Conservation (phyloP, 371 early-diverging fungal genomes). For the Dinochytrium kinnereticum region DNA sequence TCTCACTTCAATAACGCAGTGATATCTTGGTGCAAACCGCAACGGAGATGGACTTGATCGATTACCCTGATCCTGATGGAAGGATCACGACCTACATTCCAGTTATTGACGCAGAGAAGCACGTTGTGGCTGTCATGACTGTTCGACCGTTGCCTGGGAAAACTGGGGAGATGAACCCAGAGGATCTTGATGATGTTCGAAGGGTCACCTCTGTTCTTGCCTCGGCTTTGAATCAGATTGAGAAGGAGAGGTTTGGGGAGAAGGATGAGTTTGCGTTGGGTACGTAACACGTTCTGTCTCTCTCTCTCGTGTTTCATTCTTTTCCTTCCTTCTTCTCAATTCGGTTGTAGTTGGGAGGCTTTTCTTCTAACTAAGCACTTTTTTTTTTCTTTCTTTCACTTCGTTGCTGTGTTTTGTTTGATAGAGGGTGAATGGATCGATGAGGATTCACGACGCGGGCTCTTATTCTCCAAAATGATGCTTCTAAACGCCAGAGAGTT, state of each 20-base stretch:
- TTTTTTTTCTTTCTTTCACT: no score
- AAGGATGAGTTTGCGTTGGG: conserved; percentile 24
- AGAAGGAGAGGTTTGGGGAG: conserved; percentile 34
- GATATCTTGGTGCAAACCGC: conserved; percentile 24
- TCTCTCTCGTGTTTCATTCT: background rate
- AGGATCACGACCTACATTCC: conserved; percentile 35
- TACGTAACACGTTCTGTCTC: conserved; percentile 9
- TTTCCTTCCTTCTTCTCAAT: background rate
- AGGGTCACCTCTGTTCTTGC: conserved; percentile 26
- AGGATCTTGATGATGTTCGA: conserved; percentile 39
- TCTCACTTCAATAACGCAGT: conserved; percentile 7
- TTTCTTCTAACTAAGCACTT: no score
- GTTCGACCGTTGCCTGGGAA: conserved; percentile 13
- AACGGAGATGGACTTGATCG: conserved; percentile 17
- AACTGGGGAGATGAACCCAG: conserved; percentile 28
- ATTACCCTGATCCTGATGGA: conserved; percentile 23
- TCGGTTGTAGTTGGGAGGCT: background rate
- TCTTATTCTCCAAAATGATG: conserved; percentile 59
- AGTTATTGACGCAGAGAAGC: conserved; percentile 30
- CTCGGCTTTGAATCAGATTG: conserved; percentile 14
- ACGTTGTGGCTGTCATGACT: conserved; percentile 36
- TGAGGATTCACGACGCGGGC: conserved; percentile 39
- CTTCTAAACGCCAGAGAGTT: conserved; percentile 43
- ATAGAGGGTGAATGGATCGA: conserved; percentile 51
- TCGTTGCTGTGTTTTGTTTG: background rate